These are phyloP conservation scores for Aspergillus cavernicola DNA, from an alignment of 495 filamentous ascomycete genomes.

Conservation along the genomic window DNA sequence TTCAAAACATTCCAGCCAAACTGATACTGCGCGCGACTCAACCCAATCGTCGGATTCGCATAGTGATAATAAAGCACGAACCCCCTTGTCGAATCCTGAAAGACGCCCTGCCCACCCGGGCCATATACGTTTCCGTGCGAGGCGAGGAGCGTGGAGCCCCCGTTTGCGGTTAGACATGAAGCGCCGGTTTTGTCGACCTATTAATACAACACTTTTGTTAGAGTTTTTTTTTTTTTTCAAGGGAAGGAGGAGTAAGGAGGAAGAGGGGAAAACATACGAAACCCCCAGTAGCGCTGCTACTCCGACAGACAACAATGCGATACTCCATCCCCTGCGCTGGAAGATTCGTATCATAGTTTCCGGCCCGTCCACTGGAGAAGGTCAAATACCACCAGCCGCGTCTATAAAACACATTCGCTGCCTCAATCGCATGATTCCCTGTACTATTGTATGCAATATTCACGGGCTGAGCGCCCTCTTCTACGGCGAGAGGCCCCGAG, in stretches of 20 bases:
- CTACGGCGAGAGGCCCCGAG: conserved; percentile 35
- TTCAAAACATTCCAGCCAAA: conserved; percentile 63
- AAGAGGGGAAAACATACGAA: conserved; percentile 45
- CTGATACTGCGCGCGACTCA: conserved; percentile 46
- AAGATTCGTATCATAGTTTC: conserved; percentile 42
- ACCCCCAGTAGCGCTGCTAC: conserved; percentile 43
- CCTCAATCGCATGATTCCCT: conserved; percentile 56
- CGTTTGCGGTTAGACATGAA: conserved; percentile 48
- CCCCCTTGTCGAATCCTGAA: conserved; percentile 40
- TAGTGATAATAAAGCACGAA: conserved; percentile 73
- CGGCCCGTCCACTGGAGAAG: conserved; percentile 61
- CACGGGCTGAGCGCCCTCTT: conserved; percentile 26
- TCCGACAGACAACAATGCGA: conserved; percentile 61
- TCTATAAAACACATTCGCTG: conserved; percentile 51
- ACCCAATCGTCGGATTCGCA: conserved; percentile 52
- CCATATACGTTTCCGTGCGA: conserved; percentile 63
- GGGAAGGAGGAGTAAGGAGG: neutral
- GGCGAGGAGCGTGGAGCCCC: conserved; percentile 61
- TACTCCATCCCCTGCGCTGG: conserved; percentile 62
- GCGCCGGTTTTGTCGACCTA: conserved; percentile 56
- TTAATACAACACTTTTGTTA: neutral
- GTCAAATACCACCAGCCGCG: conserved; percentile 63
- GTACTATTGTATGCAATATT: conserved; percentile 55
- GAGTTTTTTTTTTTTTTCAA: no score
- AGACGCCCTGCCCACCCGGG: conserved; percentile 62